Evolutionary conservation across 306 rosid species (phyloP).

Genomic region (Malus asiatica): DNA sequence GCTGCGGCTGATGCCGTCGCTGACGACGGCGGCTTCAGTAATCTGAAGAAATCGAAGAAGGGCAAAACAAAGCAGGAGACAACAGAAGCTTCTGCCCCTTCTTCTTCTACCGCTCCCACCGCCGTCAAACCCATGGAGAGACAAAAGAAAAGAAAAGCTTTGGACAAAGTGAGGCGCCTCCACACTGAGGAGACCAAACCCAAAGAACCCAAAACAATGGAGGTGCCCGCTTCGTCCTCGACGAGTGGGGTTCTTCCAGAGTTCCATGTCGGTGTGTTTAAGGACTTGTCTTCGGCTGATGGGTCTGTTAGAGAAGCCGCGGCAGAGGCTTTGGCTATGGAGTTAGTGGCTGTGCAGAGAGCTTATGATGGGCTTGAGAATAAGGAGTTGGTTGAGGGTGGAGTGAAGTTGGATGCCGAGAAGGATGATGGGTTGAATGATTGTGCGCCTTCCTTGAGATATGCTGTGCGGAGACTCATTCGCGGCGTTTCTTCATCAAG

Average conservation of each 20-base stretch:
- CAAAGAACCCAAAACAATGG: constrained; percentile 5
- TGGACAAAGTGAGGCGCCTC: constrained; percentile 50
- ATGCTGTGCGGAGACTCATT: constrained; percentile 80
- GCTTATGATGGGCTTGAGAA: constrained; percentile 54
- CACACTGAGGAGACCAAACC: constrained; percentile 6
- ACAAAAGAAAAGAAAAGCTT: constrained; percentile 59
- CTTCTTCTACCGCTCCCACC: constrained; percentile 1
- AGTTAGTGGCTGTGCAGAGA: constrained; percentile 68
- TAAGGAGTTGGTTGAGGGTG: constrained; percentile 51
- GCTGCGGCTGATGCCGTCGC: background rate
- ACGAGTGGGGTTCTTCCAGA: constrained; percentile 38
- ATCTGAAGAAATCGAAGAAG: constrained; percentile 33
- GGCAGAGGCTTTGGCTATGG: constrained; percentile 52
- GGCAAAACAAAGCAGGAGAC: constrained; percentile 16
- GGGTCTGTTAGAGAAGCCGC: constrained; percentile 51
- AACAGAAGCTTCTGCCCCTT: constrained; percentile 1
- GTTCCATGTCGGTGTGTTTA: constrained; percentile 87
- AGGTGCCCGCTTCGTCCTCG: constrained; percentile 7
- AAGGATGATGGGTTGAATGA: constrained; percentile 84
- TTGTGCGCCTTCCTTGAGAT: constrained; percentile 93
- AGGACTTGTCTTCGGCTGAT: constrained; percentile 60
- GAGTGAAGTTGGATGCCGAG: constrained; percentile 78
- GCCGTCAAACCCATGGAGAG: constrained; percentile 66
- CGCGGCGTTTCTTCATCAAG: constrained; percentile 95
- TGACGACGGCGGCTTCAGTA: background rate